These are phyloP conservation scores for Phytophthora sp. DNA, from an alignment of 352 stramenopile genomes.

Conservation along the genomic window DNA sequence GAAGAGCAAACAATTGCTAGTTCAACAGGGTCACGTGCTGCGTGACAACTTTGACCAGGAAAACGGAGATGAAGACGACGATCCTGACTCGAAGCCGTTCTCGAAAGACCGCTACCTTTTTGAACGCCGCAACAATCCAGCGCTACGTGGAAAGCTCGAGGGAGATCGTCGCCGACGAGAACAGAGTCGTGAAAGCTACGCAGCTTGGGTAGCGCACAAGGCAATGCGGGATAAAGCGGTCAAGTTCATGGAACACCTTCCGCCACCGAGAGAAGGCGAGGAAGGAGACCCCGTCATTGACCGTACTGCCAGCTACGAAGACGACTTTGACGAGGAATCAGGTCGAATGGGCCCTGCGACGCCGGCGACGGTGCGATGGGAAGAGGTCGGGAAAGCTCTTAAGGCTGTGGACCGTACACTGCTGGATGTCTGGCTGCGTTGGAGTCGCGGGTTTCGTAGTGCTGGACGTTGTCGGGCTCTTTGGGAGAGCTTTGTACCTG, in stretches of 20 bases:
- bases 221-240: constrained; percentile 78
- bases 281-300: constrained; percentile 26
- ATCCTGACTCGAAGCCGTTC: constrained; percentile 47
- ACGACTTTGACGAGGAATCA: constrained; percentile 44
- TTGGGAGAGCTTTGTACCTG: constrained; percentile 87
- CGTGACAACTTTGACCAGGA: constrained; percentile 76
- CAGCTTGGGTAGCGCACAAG: constrained; percentile 81
- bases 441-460: constrained; percentile 71
- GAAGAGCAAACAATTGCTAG: constrained; percentile 72
- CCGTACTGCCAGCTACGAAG: constrained; percentile 35
- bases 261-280: constrained; percentile 44
- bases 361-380: constrained; percentile 56
- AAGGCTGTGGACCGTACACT: constrained; percentile 89
- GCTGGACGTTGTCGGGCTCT: constrained; percentile 65
- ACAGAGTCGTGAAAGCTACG: constrained; percentile 78
- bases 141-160: constrained; percentile 58
- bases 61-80: constrained; percentile 45
- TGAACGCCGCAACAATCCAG: constrained; percentile 69
- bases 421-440: constrained; percentile 84
- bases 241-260: constrained; percentile 74
- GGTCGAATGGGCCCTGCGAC: constrained; percentile 24
- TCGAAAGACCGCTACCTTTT: constrained; percentile 79
- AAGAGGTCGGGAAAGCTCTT: constrained; percentile 87
- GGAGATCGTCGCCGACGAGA: constrained; percentile 48
- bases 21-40: constrained; percentile 80